Evolutionary conservation across 192 early-diverging fungal genomes (phyloP).

Genomic region (Rhizoclosmatium sp.): DNA sequence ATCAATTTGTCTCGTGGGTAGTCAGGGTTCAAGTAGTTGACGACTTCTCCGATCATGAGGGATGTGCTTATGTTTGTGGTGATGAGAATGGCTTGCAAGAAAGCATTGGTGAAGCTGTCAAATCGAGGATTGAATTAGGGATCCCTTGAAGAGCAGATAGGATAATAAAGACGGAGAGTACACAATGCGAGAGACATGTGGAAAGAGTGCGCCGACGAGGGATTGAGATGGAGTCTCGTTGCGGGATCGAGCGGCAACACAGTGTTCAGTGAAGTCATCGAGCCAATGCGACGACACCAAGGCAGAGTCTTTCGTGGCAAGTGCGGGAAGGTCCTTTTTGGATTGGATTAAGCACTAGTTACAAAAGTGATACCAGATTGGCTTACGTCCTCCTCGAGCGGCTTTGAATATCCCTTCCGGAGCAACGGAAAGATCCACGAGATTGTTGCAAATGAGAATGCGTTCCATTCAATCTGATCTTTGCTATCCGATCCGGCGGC

Average conservation of each 20-base stretch:
- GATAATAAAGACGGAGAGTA: background rate
- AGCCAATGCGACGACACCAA: background rate
- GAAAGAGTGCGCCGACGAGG: constrained; percentile 18
- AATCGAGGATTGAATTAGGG: no score
- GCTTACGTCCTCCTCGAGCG: constrained; percentile 1
- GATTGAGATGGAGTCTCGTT: constrained; percentile 2
- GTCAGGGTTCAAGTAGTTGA: constrained; percentile 1
- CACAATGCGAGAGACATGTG: constrained; percentile 14
- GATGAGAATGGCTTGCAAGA: constrained; percentile 4
- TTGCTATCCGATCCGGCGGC: no score
- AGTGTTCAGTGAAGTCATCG: constrained; percentile 2
- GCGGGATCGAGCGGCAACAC: no score
- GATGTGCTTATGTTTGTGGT: background rate
- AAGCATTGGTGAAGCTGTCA: background rate
- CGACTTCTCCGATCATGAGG: constrained; percentile 22
- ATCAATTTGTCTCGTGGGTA: background rate
- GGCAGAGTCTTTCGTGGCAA: background rate
- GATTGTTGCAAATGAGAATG: constrained; percentile 34
- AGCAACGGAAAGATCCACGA: constrained; percentile 39
- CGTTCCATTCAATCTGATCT: constrained; percentile 19
- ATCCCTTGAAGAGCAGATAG: no score
- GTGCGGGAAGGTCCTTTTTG: constrained; percentile 19
- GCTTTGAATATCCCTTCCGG: constrained; percentile 13
- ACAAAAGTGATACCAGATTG: no score
- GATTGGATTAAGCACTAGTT: no score